These are phyloP conservation scores for Hypoxylon intermedium DNA, from an alignment of 495 filamentous ascomycete species.

Conservation along the genomic window DNA sequence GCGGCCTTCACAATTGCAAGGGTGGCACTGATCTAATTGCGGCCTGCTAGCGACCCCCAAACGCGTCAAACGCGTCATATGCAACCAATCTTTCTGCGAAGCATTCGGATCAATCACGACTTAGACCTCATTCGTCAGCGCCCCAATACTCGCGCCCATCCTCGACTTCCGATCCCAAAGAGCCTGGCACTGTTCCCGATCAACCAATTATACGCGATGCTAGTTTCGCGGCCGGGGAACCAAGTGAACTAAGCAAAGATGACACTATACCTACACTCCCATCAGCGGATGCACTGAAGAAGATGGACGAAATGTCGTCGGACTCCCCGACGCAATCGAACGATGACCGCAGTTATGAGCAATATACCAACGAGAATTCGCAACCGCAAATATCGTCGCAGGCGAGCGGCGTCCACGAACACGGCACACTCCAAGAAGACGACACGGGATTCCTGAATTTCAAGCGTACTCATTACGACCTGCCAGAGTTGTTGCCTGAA, in stretches of 20 bases:
- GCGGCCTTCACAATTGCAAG: slow-evolving; percentile 23
- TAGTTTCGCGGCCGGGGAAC: slow-evolving; percentile 1
- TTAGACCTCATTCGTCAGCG: no score
- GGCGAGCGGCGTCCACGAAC: slow-evolving; percentile 33
- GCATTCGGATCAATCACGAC: slow-evolving; percentile 9
- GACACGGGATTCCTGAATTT: slow-evolving; percentile 49
- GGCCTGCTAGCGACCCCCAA: slow-evolving; percentile 25
- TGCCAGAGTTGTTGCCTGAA: slow-evolving; percentile 25
- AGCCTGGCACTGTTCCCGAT: neutral
- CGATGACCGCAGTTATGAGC: slow-evolving; percentile 53
- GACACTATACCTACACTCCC: slow-evolving; percentile 14
- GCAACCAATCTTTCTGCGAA: slow-evolving; percentile 8
- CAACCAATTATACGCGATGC: slow-evolving; percentile 18
- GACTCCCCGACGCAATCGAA: slow-evolving; percentile 54
- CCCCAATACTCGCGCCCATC: neutral
- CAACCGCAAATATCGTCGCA: slow-evolving; percentile 29
- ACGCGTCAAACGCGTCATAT: slow-evolving; percentile 36
- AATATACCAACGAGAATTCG: slow-evolving; percentile 33
- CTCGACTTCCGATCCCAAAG: neutral
- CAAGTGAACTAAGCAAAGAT: slow-evolving; percentile 14
- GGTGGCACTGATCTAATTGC: slow-evolving; percentile 42
- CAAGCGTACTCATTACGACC: slow-evolving; percentile 31
- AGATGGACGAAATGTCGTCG: slow-evolving; percentile 39
- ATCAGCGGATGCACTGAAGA: slow-evolving; percentile 3
- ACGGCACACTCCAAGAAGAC: slow-evolving; percentile 40